Base-by-base conservation (phyloP, 345 rosid genomes). In the Melaleuca quinquenervia region DNA sequence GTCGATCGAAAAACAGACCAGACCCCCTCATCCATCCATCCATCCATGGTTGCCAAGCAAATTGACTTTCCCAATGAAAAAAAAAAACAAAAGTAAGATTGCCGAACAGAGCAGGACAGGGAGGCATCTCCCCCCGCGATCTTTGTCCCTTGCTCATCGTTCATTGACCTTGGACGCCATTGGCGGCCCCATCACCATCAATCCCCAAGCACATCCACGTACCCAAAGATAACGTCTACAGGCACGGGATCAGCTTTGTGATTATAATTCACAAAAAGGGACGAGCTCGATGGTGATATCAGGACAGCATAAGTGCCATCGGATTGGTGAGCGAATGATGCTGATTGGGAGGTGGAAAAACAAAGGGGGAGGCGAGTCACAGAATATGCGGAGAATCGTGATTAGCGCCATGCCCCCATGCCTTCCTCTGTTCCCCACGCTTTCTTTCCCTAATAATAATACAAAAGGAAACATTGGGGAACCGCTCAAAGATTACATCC, bases 321-420 rank as follows among this genome's bases (percentile, higher is more conserved):
- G 44, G 74, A 16, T 14, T 32, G 9, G 11, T 5, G 9, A 4
- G 41, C 5, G 4, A 22, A 54, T 51, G 52, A 51, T 51, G 52
- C 15, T 51, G 52, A 51, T 51, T 5, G 52, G 52, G 52, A 14
- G 16, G 52, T 51, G 36, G 36, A 27, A 58, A 58, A 58, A 58
- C 41, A 41, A 41, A 41, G 41, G 82, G 6, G 44, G 27, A 26
- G 50, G 16, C 52, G 64, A 52, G 84, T 48, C 54, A 18, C 45
- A 44, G 92, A 62, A 91, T 87, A 89, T 85, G 87, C 89, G 89
- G 90, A 87, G 89, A 87, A 86, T 87, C 88, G 91, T 22, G 56
- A 85, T 84, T 12, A 88, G 22, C 50, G 84, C 83, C 78, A 85
- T 36, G 84, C 80, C 24, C 24, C 82, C 84, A 83, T 27, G 84